phyloP scores from a whole-genome alignment of 805 yeast species.

The Lipomyces kockii region DNA sequence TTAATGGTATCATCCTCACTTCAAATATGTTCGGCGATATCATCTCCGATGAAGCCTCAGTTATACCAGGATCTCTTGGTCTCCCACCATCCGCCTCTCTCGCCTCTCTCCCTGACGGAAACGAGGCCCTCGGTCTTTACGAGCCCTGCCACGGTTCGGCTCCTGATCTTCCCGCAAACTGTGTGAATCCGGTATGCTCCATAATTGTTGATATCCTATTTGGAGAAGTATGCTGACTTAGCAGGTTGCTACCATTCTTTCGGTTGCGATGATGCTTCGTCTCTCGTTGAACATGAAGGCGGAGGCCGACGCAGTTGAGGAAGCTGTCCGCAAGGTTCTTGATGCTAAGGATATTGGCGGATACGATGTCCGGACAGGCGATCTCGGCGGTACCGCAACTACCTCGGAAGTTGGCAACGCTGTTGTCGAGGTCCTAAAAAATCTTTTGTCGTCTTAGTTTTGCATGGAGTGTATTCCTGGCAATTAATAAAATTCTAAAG shows the following conservation, averaged over 20 bases:
- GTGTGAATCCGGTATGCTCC: conserved; percentile 73
- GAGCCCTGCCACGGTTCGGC: conserved; percentile 99
- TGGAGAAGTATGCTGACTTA: not conserved
- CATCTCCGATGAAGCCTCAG: conserved; percentile 96
- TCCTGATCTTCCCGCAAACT: conserved; percentile 84
- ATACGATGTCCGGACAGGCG: conserved; percentile 76
- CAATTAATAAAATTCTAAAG: not conserved
- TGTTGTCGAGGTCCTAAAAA: conserved; percentile 54
- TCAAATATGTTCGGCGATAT: conserved; percentile 98
- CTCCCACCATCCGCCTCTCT: conserved; percentile 94
- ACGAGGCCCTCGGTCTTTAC: conserved; percentile 91
- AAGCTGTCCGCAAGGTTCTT: conserved; percentile 81
- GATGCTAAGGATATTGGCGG: conserved; percentile 60
- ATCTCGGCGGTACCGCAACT: conserved; percentile 79
- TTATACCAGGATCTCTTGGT: conserved; percentile 96
- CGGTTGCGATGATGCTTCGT: conserved; percentile 97
- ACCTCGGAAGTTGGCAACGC: conserved; percentile 96
- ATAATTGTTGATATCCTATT: not conserved
- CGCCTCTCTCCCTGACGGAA: conserved; percentile 95
- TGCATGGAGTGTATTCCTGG: not conserved
- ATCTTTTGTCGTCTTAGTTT: conserved; percentile 3
- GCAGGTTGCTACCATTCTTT: conserved; percentile 80
- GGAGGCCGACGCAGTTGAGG: conserved; percentile 87
- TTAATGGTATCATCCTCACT: conserved; percentile 92
- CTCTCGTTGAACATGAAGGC: conserved; percentile 79